A percentile compares a stretch with the other conserved stretches of the same genome.
Conservation (phyloP, 2,329 filamentous ascomycete species). For the Pseudonectria foliicola region DNA sequence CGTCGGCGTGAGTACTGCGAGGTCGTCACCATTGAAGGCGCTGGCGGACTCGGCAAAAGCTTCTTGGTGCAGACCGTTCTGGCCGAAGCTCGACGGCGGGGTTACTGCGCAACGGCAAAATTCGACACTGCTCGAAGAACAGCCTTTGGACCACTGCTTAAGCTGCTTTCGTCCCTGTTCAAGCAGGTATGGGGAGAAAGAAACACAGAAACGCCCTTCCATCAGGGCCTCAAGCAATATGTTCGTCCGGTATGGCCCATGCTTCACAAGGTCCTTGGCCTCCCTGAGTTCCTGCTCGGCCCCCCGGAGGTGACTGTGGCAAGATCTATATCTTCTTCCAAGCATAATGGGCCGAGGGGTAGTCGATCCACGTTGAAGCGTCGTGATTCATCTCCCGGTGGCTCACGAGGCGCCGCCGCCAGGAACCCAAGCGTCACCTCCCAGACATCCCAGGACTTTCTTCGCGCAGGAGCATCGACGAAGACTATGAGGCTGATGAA, state of each 20-base stretch:
- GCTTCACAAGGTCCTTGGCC: slow-evolving; percentile 52
- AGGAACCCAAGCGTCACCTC: slow-evolving; percentile 34
- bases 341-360: slow-evolving; percentile 24
- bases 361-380: slow-evolving; percentile 30
- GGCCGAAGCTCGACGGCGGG: slow-evolving; percentile 51
- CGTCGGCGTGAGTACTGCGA: slow-evolving; percentile 56
- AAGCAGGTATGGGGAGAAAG: slow-evolving; percentile 61
- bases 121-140: slow-evolving; percentile 55
- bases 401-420: slow-evolving; percentile 30
- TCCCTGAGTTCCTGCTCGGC: slow-evolving; percentile 64
- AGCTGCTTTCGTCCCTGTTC: slow-evolving; percentile 58
- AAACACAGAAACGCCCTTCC: slow-evolving; percentile 58
- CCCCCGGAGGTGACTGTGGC: slow-evolving; percentile 32
- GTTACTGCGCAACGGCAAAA: slow-evolving; percentile 60
- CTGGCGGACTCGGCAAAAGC: slow-evolving; percentile 58
- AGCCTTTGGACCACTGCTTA: slow-evolving; percentile 57
- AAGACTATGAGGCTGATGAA: slow-evolving; percentile 74
- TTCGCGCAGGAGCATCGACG: slow-evolving; percentile 50
- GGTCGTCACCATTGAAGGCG: slow-evolving; percentile 53
- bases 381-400: slow-evolving; percentile 43
- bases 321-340: slow-evolving; percentile 31
- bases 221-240: slow-evolving; percentile 54
- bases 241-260: slow-evolving; percentile 58
- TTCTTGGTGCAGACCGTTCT: slow-evolving; percentile 57
- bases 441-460: slow-evolving; percentile 52